Evolutionary conservation across 164 flowering plant species (phyloP).

Genomic region (Umbellularia californica): DNA sequence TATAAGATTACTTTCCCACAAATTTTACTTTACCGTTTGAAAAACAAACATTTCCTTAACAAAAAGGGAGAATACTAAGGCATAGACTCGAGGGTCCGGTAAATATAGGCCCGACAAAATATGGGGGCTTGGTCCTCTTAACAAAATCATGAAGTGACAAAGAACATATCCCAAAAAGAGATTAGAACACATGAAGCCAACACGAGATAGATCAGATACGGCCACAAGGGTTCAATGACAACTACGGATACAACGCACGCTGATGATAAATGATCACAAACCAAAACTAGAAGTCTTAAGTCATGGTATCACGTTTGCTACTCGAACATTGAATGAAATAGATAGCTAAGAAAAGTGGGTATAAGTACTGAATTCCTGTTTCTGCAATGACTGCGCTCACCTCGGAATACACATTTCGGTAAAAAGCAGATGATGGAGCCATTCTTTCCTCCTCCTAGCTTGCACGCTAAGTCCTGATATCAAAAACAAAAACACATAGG

Average conservation of each 20-base stretch:
- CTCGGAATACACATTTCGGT: slow-evolving; percentile 42
- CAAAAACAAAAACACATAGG: background rate
- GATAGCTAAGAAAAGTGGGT: too few species aligned
- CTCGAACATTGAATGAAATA: too few species aligned
- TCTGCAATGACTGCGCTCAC: slow-evolving; percentile 18
- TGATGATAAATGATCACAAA: too few species aligned
- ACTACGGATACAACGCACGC: too few species aligned
- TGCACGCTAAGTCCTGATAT: background rate
- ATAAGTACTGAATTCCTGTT: too few species aligned
- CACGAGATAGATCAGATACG: background rate
- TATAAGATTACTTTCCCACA: background rate
- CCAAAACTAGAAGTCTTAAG: too few species aligned
- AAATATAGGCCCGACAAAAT: too few species aligned
- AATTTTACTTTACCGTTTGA: background rate
- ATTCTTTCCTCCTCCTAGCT: slow-evolving; percentile 17
- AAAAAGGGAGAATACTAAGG: background rate
- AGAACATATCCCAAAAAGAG: background rate
- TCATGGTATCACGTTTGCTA: too few species aligned
- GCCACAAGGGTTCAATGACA: background rate
- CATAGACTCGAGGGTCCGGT: background rate
- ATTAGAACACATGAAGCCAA: background rate
- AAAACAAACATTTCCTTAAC: background rate
- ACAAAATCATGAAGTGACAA: background rate
- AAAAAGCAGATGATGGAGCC: slow-evolving; percentile 34
- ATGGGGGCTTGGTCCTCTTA: too few species aligned